Evolutionary conservation across 2,329 filamentous ascomycete species (phyloP).

Genomic region (Nectriaceae sp.): DNA sequence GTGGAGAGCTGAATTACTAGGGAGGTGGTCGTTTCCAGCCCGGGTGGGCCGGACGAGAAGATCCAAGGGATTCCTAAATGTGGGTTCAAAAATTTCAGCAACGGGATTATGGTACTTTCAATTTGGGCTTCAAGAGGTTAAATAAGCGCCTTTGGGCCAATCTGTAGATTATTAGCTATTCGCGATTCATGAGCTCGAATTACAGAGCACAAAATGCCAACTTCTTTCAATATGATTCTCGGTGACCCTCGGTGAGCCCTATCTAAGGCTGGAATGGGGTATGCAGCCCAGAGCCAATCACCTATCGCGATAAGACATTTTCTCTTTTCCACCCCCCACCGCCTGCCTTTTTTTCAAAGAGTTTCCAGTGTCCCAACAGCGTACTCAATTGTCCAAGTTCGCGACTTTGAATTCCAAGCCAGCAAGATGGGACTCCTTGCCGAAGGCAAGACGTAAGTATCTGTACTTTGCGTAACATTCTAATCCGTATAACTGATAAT

Average conservation of each 20-base stretch:
- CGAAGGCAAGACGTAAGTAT: slow-evolving; percentile 36
- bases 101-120: background rate
- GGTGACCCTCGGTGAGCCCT: slow-evolving; percentile 16
- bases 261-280: too few relatives aligned
- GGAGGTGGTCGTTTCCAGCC: background rate
- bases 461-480: too few relatives aligned
- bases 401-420: slow-evolving; percentile 4
- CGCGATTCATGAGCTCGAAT: too few relatives aligned
- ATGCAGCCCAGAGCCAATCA: slow-evolving; percentile 29
- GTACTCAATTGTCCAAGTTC: too few relatives aligned
- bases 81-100: background rate
- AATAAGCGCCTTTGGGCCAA: too few relatives aligned
- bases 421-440: slow-evolving; percentile 39
- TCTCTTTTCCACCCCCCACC: slow-evolving; percentile 25
- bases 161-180: too few relatives aligned
- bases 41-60: background rate
- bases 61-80: background rate
- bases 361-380: too few relatives aligned
- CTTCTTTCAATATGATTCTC: too few relatives aligned
- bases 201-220: too few relatives aligned
- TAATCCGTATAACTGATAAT: background rate
- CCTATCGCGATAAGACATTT: slow-evolving; percentile 29
- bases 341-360: slow-evolving; percentile 35
- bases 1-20: slow-evolving; percentile 89
- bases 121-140: background rate